Base-by-base conservation (phyloP, 192 early-diverging fungal species). In the Rhizoclosmatium globosum region DNA sequence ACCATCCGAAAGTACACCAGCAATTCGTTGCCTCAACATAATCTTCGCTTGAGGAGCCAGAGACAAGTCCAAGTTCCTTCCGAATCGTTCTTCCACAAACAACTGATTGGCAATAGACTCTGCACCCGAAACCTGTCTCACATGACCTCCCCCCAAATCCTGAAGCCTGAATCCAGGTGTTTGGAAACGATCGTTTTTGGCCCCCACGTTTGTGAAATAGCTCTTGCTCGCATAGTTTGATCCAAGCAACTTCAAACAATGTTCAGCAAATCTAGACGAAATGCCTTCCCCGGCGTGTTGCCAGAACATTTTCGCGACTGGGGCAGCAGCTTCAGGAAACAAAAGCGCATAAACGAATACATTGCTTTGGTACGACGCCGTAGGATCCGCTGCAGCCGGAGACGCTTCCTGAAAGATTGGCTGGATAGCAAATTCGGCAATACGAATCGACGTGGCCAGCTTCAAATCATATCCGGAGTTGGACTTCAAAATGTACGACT, bases 71-170 rank as follows among this genome's bases (percentile, higher is more conserved):
- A 97, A 65, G 79, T 97, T 99, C 50, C 97, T 91, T 17, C 97
- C 97, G 87, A 94, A 99, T 7, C 97, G 91, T 82, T 97, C 95
- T 80, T 99, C 97, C 4, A 99, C 87, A 83, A 94, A 97, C 58
- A 86, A 77, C 38, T 89, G 80, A 47, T 82, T 45, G 72, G 71
- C 68, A 43, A 9, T 31, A 39, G 23, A 13, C 21, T 83, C 74
- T 7, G 68, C 79, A 13, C 21, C 31, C 23, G 23, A 17, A 7
- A 42, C 46, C 23, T 21, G 11, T 15, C 44, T 41, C 45, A 43
- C 42, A 69, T 42, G 31, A 15, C 62, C 13, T 42, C 57, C 17
- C 0, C 17, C 50, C 39, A 64, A 46, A 39, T 53, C 62, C 38
- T 69, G 44, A 47, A 50, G 21, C 21, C 57, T 59, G 19, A 66